These are phyloP conservation scores for Pyrrhoderma lamaoense DNA, from an alignment of 1,284 basidiomycete genomes.

Conservation along the genomic window DNA sequence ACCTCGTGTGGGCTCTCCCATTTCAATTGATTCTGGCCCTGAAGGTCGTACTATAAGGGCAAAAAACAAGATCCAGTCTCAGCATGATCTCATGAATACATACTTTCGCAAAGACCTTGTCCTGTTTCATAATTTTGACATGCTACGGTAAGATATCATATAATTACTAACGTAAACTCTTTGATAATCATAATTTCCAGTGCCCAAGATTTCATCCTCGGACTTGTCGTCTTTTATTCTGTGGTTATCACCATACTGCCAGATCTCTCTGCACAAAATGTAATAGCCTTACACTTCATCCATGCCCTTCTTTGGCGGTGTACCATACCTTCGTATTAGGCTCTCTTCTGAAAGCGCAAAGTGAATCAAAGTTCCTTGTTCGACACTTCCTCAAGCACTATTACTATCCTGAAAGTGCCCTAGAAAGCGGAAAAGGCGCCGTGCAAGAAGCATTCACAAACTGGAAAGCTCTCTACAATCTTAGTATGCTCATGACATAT, in stretches of 20 bases:
- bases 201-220: constrained; percentile 60
- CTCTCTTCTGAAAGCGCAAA: constrained; percentile 76
- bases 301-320: constrained; percentile 85
- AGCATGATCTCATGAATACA: constrained; percentile 85
- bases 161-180: background rate
- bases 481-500: constrained; percentile 93
- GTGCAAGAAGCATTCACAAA: constrained; percentile 89
- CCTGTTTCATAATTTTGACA: constrained; percentile 76
- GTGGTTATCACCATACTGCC: constrained; percentile 40
- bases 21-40: constrained; percentile 13
- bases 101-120: constrained; percentile 90
- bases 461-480: constrained; percentile 92
- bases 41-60: constrained; percentile 2
- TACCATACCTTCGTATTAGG: constrained; percentile 91
- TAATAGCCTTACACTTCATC: constrained; percentile 61
- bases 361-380: constrained; percentile 83
- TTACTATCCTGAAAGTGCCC: constrained; percentile 57
- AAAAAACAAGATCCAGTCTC: constrained; percentile 37
- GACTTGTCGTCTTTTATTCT: constrained; percentile 52
- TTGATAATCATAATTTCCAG: constrained; percentile 29
- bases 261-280: constrained; percentile 33
- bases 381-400: constrained; percentile 92
- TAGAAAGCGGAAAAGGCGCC: constrained; percentile 55
- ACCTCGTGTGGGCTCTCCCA: constrained; percentile 21
- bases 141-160: constrained; percentile 57